Evolutionary conservation across 2,329 filamentous ascomycete species (phyloP).

Genomic region (Claviceps monticola): DNA sequence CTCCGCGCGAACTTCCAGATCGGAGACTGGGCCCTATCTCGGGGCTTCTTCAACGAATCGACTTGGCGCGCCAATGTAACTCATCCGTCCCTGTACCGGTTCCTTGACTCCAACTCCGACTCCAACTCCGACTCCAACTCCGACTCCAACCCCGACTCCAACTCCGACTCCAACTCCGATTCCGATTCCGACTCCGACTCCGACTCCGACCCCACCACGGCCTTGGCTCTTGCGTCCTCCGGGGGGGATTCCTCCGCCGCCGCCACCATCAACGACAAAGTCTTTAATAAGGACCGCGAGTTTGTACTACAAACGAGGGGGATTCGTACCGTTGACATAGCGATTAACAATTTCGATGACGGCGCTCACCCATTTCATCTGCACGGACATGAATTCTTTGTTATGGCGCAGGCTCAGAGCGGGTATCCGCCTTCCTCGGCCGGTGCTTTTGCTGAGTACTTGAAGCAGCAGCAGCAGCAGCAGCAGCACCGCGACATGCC

Average conservation of each 20-base stretch:
- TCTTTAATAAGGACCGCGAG: constrained; percentile 17
- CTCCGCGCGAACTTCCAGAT: constrained; percentile 42
- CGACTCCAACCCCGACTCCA: constrained; percentile 9
- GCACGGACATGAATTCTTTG: constrained; percentile 45
- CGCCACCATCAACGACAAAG: constrained; percentile 14
- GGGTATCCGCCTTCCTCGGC: constrained; percentile 21
- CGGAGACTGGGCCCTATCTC: constrained; percentile 35
- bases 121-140: too few species aligned
- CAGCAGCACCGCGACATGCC: constrained; percentile 4
- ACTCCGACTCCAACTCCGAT: background rate
- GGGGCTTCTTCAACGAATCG: constrained; percentile 40
- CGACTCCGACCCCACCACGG: background rate
- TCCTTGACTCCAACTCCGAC: constrained; percentile 12
- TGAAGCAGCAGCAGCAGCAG: constrained; percentile 9
- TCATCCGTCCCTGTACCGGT: constrained; percentile 22
- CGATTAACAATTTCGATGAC: constrained; percentile 48
- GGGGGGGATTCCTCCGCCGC: constrained; percentile 2
- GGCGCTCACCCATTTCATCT: constrained; percentile 34
- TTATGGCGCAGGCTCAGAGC: constrained; percentile 19
- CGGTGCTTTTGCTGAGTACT: constrained; percentile 12
- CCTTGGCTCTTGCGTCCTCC: too few species aligned
- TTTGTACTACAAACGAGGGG: constrained; percentile 36
- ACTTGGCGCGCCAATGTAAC: constrained; percentile 30
- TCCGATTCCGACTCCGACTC: too few species aligned
- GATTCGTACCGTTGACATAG: constrained; percentile 38